These are phyloP conservation scores for Didymella exigua DNA, from an alignment of 2,329 filamentous ascomycete genomes.

Conservation along the genomic window DNA sequence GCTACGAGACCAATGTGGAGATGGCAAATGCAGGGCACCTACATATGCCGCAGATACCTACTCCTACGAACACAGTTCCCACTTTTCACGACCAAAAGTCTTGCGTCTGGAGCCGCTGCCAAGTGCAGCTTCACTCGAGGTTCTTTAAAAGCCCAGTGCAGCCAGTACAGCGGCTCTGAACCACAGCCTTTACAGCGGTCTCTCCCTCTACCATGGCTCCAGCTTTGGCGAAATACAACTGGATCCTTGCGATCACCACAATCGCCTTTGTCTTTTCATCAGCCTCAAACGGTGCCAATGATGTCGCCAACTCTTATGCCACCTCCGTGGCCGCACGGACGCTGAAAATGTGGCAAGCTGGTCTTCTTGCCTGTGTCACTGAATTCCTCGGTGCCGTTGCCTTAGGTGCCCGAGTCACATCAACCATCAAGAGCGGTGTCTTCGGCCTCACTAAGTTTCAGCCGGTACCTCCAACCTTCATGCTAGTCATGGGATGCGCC, in stretches of 20 bases:
- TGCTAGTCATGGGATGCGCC: conserved; percentile 65
- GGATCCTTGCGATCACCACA: conserved; percentile 50
- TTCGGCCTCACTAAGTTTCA: conserved; percentile 58
- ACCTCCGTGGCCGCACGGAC: conserved; percentile 56
- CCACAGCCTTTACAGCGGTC: not conserved
- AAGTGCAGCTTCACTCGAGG: not conserved
- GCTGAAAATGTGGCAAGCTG: conserved; percentile 59
- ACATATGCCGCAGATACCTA: not conserved
- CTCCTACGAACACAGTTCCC: not conserved
- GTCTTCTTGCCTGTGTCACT: conserved; percentile 56
- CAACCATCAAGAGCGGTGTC: conserved; percentile 66
- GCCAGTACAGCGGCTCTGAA: not conserved
- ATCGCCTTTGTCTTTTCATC: conserved; percentile 48
- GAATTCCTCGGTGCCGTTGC: conserved; percentile 60
- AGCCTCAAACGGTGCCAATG: conserved; percentile 53
- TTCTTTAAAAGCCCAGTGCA: not conserved
- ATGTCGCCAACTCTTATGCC: conserved; percentile 63
- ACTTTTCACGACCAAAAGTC: not conserved
- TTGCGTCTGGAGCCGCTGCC: not conserved
- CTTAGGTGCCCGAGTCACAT: conserved; percentile 61
- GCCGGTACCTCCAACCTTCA: conserved; percentile 56
- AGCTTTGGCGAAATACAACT: conserved; percentile 40
- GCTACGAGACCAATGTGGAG: not conserved
- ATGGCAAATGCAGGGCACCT: not conserved
- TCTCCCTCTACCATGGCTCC: conserved; percentile 1